phyloP scores from a whole-genome alignment of 1,139 yeast species.

The Nakaseomyces kungkrabaensis region DNA sequence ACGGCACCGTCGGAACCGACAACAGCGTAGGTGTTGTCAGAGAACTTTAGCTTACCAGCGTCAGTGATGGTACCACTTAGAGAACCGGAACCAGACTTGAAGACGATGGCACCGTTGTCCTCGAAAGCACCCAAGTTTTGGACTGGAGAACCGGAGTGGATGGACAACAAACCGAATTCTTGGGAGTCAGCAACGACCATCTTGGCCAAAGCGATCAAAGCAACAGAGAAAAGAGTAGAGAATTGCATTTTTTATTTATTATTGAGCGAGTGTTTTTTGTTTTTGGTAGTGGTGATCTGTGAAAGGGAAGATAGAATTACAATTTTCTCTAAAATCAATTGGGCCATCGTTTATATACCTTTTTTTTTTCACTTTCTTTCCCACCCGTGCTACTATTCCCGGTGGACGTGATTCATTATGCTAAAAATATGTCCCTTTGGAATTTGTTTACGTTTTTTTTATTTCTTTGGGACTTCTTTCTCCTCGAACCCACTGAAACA shows the following conservation, averaged over 20 bases:
- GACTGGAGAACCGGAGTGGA: slow-evolving; percentile 29
- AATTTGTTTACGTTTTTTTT: too few relatives aligned
- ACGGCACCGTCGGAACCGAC: slow-evolving; percentile 16
- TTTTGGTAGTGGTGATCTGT: too few relatives aligned
- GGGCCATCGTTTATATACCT: too few relatives aligned
- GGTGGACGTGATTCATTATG: too few relatives aligned
- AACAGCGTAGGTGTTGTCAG: slow-evolving; percentile 24
- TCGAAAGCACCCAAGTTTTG: slow-evolving; percentile 21
- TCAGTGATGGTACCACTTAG: slow-evolving; percentile 23
- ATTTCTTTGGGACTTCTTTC: too few relatives aligned
- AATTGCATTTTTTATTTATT: slow-evolving; percentile 13
- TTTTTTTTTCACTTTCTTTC: too few relatives aligned
- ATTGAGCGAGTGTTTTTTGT: too few relatives aligned
- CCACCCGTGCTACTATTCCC: too few relatives aligned
- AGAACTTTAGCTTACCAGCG: slow-evolving; percentile 25
- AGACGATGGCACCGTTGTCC: slow-evolving; percentile 12
- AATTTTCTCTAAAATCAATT: too few relatives aligned
- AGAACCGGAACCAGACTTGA: slow-evolving; percentile 11
- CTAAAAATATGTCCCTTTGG: too few relatives aligned
- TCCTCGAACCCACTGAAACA: too few relatives aligned
- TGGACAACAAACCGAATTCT: slow-evolving; percentile 26
- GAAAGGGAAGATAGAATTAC: too few relatives aligned
- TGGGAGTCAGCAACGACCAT: slow-evolving; percentile 28
- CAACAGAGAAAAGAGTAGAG: slow-evolving; percentile 11
- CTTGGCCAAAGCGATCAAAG: slow-evolving; percentile 18